A percentile compares a stretch with the other conserved stretches of the same genome.
Conservation (phyloP, 148 eudicot genomes). For the Rhododendron mucronatum region DNA sequence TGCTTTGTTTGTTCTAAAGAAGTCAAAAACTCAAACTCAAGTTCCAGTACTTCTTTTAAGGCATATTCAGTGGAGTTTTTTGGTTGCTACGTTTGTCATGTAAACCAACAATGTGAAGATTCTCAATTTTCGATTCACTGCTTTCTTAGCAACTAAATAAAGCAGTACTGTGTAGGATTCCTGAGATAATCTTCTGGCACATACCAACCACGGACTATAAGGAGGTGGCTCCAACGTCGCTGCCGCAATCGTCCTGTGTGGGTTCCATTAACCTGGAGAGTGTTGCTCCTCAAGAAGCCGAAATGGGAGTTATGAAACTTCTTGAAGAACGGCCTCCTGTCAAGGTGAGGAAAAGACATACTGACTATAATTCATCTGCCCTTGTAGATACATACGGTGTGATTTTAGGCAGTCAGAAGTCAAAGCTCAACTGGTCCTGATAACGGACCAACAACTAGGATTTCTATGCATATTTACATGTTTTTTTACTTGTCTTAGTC, state of each 20-base stretch:
- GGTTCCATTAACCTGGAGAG: conserved; percentile 77
- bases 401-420: neutral
- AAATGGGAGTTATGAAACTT: conserved; percentile 72
- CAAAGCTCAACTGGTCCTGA: neutral
- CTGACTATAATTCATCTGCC: neutral
- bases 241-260: conserved; percentile 39
- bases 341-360: conserved; percentile 42
- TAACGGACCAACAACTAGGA: neutral
- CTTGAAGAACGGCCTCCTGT: conserved; percentile 66
- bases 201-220: conserved; percentile 72
- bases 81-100: neutral
- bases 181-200: conserved; percentile 93
- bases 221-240: conserved; percentile 49
- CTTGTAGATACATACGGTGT: neutral
- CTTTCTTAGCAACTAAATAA: conserved; percentile 13
- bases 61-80: neutral
- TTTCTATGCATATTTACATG: neutral
- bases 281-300: conserved; percentile 79
- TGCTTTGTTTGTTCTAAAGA: neutral
- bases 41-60: neutral
- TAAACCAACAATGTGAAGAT: neutral
- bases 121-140: neutral
- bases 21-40: neutral
- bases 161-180: conserved; percentile 44
- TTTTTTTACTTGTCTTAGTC: neutral